Evolutionary conservation across 2,329 filamentous ascomycete species (phyloP).

Genomic region (Pseudogymnoascus sp.): DNA sequence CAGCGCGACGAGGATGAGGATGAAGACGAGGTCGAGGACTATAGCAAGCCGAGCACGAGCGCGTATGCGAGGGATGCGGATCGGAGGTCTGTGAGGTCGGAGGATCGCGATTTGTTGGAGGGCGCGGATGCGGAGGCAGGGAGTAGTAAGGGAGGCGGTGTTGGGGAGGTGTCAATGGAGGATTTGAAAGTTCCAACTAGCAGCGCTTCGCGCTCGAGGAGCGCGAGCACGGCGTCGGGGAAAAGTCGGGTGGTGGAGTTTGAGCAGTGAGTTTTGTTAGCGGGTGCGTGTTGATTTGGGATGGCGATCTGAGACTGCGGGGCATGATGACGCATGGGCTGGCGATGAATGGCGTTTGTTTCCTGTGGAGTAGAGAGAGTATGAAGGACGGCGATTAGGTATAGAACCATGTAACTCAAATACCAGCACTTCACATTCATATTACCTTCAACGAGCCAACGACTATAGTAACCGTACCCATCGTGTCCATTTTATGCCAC

Average conservation of each 20-base stretch:
- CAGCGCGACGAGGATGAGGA: constrained; percentile 60
- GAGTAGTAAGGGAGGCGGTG: constrained; percentile 26
- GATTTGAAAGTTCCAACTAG: constrained; percentile 19
- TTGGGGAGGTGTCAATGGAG: constrained; percentile 15
- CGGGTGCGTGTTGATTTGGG: neutral
- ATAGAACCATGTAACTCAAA: constrained; percentile 2
- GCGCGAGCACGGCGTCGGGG: constrained; percentile 28
- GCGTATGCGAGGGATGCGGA: constrained; percentile 53
- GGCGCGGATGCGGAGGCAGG: constrained; percentile 66
- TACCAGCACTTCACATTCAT: neutral
- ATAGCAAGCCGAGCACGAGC: constrained; percentile 35
- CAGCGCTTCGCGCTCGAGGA: constrained; percentile 23
- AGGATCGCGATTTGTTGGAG: constrained; percentile 64
- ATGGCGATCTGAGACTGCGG: constrained; percentile 2
- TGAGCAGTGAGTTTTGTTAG: constrained; percentile 25
- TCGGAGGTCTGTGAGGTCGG: constrained; percentile 55
- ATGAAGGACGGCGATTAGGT: neutral
- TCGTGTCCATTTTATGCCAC: neutral
- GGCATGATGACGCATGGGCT: neutral
- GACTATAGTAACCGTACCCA: neutral
- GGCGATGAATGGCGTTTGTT: neutral
- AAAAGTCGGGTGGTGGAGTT: constrained; percentile 38
- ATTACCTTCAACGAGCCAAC: neutral
- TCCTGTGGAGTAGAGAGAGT: neutral
- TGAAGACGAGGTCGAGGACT: constrained; percentile 62